Base-by-base conservation (phyloP, 2,329 filamentous ascomycete species). In the Aspergillus cejpii region DNA sequence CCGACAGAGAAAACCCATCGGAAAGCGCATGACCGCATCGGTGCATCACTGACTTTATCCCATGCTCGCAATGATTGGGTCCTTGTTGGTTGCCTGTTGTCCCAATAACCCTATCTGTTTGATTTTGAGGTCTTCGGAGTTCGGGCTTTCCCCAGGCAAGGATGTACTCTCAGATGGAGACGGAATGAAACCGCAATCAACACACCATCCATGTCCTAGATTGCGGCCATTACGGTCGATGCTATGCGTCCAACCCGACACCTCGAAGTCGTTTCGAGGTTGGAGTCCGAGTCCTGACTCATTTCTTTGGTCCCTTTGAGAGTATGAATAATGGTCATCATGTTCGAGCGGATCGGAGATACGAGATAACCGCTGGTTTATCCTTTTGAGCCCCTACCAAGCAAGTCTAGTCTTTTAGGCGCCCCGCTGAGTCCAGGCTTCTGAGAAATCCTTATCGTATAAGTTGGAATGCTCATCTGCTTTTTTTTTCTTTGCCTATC, bases 341-440 rank as follows among this genome's bases (percentile, higher is more conserved):
- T 12, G 26, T 23, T 12, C 1, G 34, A 39, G 44, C 43, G 43
- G 43, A 45, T 28, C 37, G 10, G 15, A 34, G 15, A n/a, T 17
- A 14, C 15, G n/a, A n/a, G n/a, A 15, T 6, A n/a, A 6, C 27
- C 27, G 8, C 6, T 31, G 28, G 28, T 15, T 8, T 34, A 10
- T 34, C 15, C 15, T 34, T 5, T 34, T 14, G 17, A 15, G 10
- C 17, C 31, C 17, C 31, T 34, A 17, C 7, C 10, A 10, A 19
- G 15, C 31, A 34, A 34, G 42, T 34, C 39, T 44, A 19, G 34
- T 8, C 27, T 44, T 26, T 34, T 44, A 23, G 14, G n/a, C 19
- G 15, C 42, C 40, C 42, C 42, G 36, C 42, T 20, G 31, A 10
- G 14, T 34, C 31, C 15, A 33, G 10, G 15, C 5, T 34, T n/a